phyloP scores from a whole-genome alignment of 495 filamentous ascomycete species.

The Penicillium canescens region DNA sequence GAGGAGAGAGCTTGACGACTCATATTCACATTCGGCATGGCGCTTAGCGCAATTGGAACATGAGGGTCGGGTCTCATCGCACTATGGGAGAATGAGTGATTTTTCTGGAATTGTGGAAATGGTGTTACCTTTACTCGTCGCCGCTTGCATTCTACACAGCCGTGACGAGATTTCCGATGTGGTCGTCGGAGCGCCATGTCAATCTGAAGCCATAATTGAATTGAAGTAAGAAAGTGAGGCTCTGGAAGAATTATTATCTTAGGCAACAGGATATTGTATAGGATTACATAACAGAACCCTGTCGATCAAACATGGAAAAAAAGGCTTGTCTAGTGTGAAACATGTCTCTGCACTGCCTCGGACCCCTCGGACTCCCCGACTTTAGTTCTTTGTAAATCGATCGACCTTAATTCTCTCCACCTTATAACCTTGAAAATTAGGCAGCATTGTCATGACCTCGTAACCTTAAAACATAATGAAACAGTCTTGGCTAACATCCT shows the following conservation, averaged over 20 bases:
- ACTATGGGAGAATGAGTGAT: slow-evolving; percentile 21
- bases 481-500: slow-evolving; percentile 7
- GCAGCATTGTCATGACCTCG: background rate
- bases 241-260: background rate
- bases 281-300: slow-evolving; percentile 26
- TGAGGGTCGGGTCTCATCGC: slow-evolving; percentile 37
- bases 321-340: slow-evolving; percentile 25
- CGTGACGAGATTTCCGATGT: slow-evolving; percentile 36
- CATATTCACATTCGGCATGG: slow-evolving; percentile 41
- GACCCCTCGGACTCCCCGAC: background rate
- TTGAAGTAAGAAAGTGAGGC: background rate
- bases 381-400: background rate
- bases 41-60: slow-evolving; percentile 44
- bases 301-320: slow-evolving; percentile 28
- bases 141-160: slow-evolving; percentile 36
- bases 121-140: slow-evolving; percentile 41
- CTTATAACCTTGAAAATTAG: background rate
- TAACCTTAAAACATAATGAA: background rate
- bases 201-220: slow-evolving; percentile 1
- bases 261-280: slow-evolving; percentile 25
- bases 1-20: slow-evolving; percentile 34
- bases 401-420: background rate
- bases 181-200: slow-evolving; percentile 37
- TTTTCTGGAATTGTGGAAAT: background rate
- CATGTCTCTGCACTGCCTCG: slow-evolving; percentile 23